Conservation (phyloP, 768 basidiomycete genomes). For the Xerocomellus amylosporus region DNA sequence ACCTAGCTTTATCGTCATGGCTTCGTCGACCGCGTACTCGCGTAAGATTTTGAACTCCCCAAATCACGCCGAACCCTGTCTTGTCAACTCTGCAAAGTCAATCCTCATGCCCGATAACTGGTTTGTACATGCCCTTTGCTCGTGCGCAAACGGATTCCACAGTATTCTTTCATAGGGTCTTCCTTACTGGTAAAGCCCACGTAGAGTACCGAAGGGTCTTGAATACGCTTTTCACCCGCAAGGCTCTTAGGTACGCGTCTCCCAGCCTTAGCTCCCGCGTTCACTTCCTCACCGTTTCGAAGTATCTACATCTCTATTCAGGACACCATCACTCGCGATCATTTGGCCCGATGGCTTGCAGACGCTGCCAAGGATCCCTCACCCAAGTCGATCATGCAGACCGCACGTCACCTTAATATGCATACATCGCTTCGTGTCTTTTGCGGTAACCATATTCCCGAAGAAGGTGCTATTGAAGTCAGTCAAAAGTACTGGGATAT, state of each 20-base stretch:
- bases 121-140: constrained; percentile 38
- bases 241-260: constrained; percentile 74
- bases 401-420: constrained; percentile 94
- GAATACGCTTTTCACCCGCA: constrained; percentile 90
- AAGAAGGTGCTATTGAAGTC: constrained; percentile 74
- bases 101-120: constrained; percentile 86
- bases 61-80: constrained; percentile 86
- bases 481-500: constrained; percentile 95
- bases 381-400: constrained; percentile 75
- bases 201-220: constrained; percentile 91
- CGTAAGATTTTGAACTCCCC: constrained; percentile 98
- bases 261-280: background rate
- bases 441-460: constrained; percentile 87
- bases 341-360: constrained; percentile 71
- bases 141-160: background rate
- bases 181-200: constrained; percentile 90
- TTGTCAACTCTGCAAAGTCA: constrained; percentile 88
- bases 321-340: constrained; percentile 75
- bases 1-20: constrained; percentile 97
- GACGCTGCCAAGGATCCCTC: constrained; percentile 47
- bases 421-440: constrained; percentile 95
- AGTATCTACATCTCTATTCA: constrained; percentile 85
- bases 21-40: constrained; percentile 87
- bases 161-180: constrained; percentile 66
- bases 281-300: background rate